phyloP scores from a whole-genome alignment of 768 basidiomycete genomes.

The Pleurotus pulmonarius region DNA sequence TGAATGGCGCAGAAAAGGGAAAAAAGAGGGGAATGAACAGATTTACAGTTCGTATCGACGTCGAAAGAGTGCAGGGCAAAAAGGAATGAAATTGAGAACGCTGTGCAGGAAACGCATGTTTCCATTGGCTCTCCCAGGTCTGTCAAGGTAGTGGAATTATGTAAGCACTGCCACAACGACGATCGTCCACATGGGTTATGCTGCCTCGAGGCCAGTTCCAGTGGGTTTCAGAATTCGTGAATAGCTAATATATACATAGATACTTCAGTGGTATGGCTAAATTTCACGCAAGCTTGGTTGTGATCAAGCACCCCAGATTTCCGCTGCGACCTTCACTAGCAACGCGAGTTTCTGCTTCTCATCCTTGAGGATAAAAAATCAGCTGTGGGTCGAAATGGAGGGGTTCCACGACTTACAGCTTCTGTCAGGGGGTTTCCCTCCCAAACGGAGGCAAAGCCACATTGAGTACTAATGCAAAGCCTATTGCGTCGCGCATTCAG shows the following conservation, averaged over 20 bases:
- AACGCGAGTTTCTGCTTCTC: slow-evolving; percentile 44
- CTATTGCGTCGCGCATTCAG: slow-evolving; percentile 21
- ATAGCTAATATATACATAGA: no score
- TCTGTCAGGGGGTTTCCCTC: slow-evolving; percentile 54
- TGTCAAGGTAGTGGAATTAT: background rate
- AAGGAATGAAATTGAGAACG: background rate
- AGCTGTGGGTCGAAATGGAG: background rate
- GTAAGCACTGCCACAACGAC: no score
- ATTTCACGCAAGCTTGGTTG: no score
- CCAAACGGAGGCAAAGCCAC: slow-evolving; percentile 58
- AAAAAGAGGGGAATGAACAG: slow-evolving; percentile 6
- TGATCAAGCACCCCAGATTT: slow-evolving; percentile 35
- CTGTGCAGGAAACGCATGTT: slow-evolving; percentile 1
- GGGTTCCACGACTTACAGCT: slow-evolving; percentile 26
- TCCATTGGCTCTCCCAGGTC: background rate
- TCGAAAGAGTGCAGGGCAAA: background rate
- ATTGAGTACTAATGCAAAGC: slow-evolving; percentile 58
- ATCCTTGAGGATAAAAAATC: slow-evolving; percentile 32
- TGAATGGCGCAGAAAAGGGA: slow-evolving; percentile 14
- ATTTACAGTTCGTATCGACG: background rate
- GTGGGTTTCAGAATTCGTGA: background rate
- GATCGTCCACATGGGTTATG: no score
- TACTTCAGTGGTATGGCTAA: no score
- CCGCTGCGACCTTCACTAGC: slow-evolving; percentile 39
- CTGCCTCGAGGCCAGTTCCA: no score